phyloP scores from a whole-genome alignment of 352 stramenopile genomes.

The Phytophthora syringae region DNA sequence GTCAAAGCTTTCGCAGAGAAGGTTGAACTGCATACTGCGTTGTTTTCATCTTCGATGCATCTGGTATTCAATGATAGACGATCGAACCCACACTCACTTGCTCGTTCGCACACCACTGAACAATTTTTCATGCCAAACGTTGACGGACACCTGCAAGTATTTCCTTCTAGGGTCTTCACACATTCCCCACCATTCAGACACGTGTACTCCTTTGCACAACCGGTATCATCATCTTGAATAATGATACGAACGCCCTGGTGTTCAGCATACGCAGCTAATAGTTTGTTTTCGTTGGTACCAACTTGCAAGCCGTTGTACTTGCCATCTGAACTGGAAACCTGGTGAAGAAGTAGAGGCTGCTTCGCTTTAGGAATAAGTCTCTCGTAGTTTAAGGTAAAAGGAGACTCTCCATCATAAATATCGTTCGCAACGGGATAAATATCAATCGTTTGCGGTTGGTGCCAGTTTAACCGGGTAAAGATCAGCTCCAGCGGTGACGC shows the following conservation, averaged over 20 bases:
- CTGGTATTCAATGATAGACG: constrained; percentile 49
- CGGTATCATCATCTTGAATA: constrained; percentile 72
- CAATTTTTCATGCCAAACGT: constrained; percentile 72
- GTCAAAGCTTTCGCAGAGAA: constrained; percentile 54
- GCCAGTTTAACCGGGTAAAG: constrained; percentile 63
- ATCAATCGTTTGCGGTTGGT: constrained; percentile 50
- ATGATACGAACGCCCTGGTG: constrained; percentile 54
- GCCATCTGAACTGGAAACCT: constrained; percentile 44
- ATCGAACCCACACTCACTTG: constrained; percentile 58
- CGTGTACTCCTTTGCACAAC: constrained; percentile 62
- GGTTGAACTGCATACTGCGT: constrained; percentile 41
- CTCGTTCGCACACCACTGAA: constrained; percentile 41
- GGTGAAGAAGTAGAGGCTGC: constrained; percentile 51
- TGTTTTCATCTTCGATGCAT: constrained; percentile 25
- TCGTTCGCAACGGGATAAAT: constrained; percentile 54
- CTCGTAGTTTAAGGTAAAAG: constrained; percentile 63
- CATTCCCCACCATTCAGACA: constrained; percentile 60
- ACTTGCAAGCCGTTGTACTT: constrained; percentile 55
- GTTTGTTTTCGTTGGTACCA: constrained; percentile 55
- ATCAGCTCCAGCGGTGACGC: constrained; percentile 48
- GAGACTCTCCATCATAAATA: constrained; percentile 54
- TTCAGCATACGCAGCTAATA: constrained; percentile 31
- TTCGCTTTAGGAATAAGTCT: constrained; percentile 58
- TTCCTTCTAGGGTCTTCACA: constrained; percentile 23
- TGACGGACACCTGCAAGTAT: constrained; percentile 52